Base-by-base conservation (phyloP, 1,139 yeast genomes). In the Casaregolazyma lundiana region DNA sequence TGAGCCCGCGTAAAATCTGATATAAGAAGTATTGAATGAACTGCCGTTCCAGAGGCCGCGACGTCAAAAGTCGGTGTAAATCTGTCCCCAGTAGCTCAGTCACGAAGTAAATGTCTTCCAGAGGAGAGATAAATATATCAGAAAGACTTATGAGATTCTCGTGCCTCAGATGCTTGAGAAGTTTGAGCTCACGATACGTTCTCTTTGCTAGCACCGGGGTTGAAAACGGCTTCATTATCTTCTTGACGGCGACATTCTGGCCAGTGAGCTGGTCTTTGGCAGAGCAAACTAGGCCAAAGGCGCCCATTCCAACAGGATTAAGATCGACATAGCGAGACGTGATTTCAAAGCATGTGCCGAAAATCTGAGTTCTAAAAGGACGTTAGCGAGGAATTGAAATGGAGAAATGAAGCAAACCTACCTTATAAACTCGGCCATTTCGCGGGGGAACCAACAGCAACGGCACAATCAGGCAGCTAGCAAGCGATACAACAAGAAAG, bases 281-380 rank as follows among this genome's bases (percentile, higher is more conserved):
- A 5, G 97, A 88, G 67, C 99, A 92, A 41, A 92, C 99, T 35
- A 92, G 77, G 6, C 98, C 98, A 63, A 92, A 92, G 8, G 98
- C 98, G 30, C 98, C 98, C 98, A 92, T 92, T 1, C 98, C 98
- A 43, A 92, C 97, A 2, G 98, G 98, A 61, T 89, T 92, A 53
- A 92, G 75, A 62, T 92, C 96, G 17, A 89, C 80, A 69, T 92
- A 92, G 55, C 96, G 71, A 60, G 80, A 84, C 45, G 98, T 92
- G 58, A 92, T 89, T 68, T 92, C 98, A 65, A 92, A 62, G 52
- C 64, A 61, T 11, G 66, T 62, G 44, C 65, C 65, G 46, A 75
- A 75, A 50, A 75, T 75, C 55, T 75, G 78, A 9, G 78, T 75
- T 61, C 78, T 69, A 45, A 21, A 34, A 35, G 11, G 6, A 18